A percentile compares a stretch with the other conserved stretches of the same genome.
phyloP scores from a whole-genome alignment of 768 basidiomycete species.

The Lactifluus piperatus region DNA sequence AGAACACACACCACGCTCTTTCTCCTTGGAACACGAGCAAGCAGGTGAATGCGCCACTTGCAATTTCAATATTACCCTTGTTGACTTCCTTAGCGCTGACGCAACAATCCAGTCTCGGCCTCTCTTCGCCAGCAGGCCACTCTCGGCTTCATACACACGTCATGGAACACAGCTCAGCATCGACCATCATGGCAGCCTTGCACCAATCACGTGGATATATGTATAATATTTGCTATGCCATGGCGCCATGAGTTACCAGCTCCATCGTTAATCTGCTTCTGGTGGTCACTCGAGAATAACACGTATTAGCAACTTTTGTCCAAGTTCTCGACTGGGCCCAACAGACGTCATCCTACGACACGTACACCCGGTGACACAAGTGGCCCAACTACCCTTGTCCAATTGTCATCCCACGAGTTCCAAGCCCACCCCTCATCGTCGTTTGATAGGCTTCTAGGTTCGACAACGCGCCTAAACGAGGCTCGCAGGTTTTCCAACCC shows the following conservation, averaged over 20 bases:
- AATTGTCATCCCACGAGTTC: slow-evolving; percentile 21
- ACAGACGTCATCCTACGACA: slow-evolving; percentile 13
- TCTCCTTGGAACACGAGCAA: slow-evolving; percentile 2
- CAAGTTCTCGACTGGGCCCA: background rate
- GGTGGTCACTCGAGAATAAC: background rate
- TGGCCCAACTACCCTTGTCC: slow-evolving; percentile 20
- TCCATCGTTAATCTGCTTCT: background rate
- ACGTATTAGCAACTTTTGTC: background rate
- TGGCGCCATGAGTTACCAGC: background rate
- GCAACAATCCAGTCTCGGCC: slow-evolving; percentile 7
- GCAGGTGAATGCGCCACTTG: background rate
- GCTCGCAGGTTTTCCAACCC: slow-evolving; percentile 11
- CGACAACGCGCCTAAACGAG: slow-evolving; percentile 2
- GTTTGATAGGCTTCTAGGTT: background rate
- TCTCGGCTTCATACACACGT: background rate
- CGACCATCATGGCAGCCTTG: background rate
- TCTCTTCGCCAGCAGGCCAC: background rate
- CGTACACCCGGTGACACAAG: slow-evolving; percentile 15
- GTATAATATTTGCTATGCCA: background rate
- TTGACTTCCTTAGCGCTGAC: background rate
- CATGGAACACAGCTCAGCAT: background rate
- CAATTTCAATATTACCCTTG: slow-evolving; percentile 5
- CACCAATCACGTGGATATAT: background rate
- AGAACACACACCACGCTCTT: slow-evolving; percentile 4
- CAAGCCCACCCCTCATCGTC: slow-evolving; percentile 13